Evolutionary conservation across 73 alveolate genomes (phyloP).

Genomic region (Paraurostyla sp.): DNA sequence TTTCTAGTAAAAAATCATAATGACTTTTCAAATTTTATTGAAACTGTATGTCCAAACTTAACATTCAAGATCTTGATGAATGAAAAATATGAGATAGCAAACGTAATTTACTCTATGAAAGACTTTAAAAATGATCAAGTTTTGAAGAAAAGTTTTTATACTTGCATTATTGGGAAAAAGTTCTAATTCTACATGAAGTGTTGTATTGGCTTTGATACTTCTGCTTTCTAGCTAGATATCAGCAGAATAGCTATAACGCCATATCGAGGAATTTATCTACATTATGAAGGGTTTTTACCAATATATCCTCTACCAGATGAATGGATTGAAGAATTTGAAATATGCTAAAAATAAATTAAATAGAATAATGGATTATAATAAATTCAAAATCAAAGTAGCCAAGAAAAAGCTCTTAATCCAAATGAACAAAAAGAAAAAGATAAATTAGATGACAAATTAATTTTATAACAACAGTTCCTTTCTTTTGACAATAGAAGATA

Average conservation of each 20-base stretch:
- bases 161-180: background rate
- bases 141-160: background rate
- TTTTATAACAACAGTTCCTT: no score
- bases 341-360: background rate
- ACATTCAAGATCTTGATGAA: background rate
- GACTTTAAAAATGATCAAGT: background rate
- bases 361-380: no score
- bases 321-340: background rate
- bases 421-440: background rate
- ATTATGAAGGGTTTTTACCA: background rate
- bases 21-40: background rate
- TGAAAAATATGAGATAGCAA: background rate
- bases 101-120: background rate
- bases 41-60: background rate
- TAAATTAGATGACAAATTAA: no score
- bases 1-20: background rate
- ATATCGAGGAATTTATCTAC: background rate
- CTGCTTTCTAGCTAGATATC: background rate
- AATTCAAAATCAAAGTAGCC: background rate
- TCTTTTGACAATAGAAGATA: no score
- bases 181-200: background rate
- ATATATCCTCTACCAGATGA: background rate
- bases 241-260: background rate
- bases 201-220: background rate
- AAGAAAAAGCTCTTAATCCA: background rate